Percentiles rank a stretch among this genome's conserved stretches.
phyloP scores from a whole-genome alignment of 441 rosid species.

The Sinapis alba region DNA sequence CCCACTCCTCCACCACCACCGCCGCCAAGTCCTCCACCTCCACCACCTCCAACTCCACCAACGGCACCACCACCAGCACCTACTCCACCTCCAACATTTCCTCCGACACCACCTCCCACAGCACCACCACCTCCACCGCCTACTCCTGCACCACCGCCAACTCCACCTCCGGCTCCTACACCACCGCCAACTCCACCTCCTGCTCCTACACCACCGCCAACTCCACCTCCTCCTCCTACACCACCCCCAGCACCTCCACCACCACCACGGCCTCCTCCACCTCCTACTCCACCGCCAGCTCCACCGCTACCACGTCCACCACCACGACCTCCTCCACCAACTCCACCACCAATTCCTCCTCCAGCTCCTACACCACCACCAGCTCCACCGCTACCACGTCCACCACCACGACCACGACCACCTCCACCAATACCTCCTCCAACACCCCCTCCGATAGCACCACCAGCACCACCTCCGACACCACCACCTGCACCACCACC shows the following conservation, averaged over 20 bases:
- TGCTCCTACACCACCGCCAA: not conserved
- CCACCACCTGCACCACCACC: not conserved
- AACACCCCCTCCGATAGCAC: not conserved
- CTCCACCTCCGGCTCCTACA: not conserved
- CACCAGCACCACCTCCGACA: not conserved
- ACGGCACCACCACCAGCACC: not conserved
- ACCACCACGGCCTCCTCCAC: not conserved
- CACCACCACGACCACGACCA: not conserved
- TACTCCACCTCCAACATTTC: not conserved
- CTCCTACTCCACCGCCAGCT: not conserved
- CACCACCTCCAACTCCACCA: not conserved
- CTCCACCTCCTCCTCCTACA: not conserved
- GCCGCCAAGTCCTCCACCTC: slow-evolving; percentile 3
- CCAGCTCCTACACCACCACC: not conserved
- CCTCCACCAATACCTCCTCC: not conserved
- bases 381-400: not conserved
- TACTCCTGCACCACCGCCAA: not conserved
- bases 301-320: not conserved
- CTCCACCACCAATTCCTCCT: not conserved
- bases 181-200: not conserved
- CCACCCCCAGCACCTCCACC: not conserved
- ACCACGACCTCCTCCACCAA: not conserved
- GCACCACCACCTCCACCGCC: not conserved
- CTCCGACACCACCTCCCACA: not conserved
- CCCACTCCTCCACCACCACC: slow-evolving; percentile 1